A percentile compares a stretch with the other conserved stretches of the same genome.
These are phyloP conservation scores for Eremothecium sinecaudum DNA, from an alignment of 1,139 yeast genomes.

Conservation along the genomic window DNA sequence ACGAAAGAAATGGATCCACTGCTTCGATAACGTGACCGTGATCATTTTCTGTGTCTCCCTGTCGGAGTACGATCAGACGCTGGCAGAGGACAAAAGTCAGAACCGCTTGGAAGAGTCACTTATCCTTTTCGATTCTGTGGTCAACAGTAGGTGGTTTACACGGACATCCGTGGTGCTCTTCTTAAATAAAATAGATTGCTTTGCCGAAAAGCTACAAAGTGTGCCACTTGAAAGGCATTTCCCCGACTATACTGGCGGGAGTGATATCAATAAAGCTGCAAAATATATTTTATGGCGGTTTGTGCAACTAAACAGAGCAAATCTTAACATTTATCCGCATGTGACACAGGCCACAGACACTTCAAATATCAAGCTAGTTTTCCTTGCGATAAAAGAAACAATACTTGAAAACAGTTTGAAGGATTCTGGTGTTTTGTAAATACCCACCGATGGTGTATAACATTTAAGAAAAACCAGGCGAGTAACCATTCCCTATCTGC, in stretches of 20 bases:
- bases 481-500: too few relatives aligned
- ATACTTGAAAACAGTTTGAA: constrained; percentile 74
- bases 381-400: constrained; percentile 87
- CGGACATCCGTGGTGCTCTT: constrained; percentile 78
- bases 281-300: constrained; percentile 88
- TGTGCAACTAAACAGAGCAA: constrained; percentile 74
- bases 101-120: constrained; percentile 81
- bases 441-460: too few relatives aligned
- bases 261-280: constrained; percentile 85
- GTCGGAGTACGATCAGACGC: constrained; percentile 80
- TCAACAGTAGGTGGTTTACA: constrained; percentile 89
- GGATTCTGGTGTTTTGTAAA: constrained; percentile 72
- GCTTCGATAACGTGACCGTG: constrained; percentile 84
- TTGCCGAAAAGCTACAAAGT: constrained; percentile 72
- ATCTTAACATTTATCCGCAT: constrained; percentile 76
- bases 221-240: constrained; percentile 78
- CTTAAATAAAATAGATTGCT: constrained; percentile 81
- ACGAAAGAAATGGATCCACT: constrained; percentile 91
- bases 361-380: constrained; percentile 74
- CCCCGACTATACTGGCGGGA: constrained; percentile 87
- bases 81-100: constrained; percentile 69
- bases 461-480: too few relatives aligned
- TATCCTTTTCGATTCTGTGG: constrained; percentile 79
- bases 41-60: constrained; percentile 86
- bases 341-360: constrained; percentile 95